Evolutionary conservation across 768 basidiomycete genomes (phyloP), one percentile per base, ranked within the genome.

Genomic region (Pholiota molesta): DNA sequence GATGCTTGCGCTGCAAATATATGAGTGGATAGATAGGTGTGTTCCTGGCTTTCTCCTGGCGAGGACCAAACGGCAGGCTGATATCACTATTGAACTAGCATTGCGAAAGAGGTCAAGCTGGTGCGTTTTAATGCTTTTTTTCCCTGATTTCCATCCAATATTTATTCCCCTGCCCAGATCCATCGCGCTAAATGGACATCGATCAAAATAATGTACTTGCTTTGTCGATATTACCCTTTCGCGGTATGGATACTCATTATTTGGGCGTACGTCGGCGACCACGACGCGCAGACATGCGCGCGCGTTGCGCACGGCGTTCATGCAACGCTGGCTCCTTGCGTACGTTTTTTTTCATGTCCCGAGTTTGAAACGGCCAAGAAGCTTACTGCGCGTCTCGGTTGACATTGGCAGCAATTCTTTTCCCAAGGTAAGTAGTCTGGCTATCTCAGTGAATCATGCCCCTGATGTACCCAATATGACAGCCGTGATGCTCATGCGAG

Each of bases 401-500:
- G n/a, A 9, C 56, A 11, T 26, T 11, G 29, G 17, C 61, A 81
- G 79, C 78, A 80, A 78, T 67, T 79, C 28, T 74, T 77, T 59
- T 75, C 76, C 2, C 78, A 78, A 73, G 78, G 79, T 77, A 58
- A 19, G 56, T 21, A 21, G 39, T 39, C 2, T 40, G 17, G 6
- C 28, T 14, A 28, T 40, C 23, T 23, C 52, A 52, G n/a, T 44
- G 19, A 17, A n/a, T 33, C 7, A 47, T 57, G 29, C 26, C 26
- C 51, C 28, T 26, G 11, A 14, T 29, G 11, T 13, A 5, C 35
- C 1, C 35, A 37, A 28, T 53, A 16, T 21, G 19, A 3, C 56
- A 80, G 80, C 69, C 51, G 79, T 81, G 28, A 79, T 81, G 74
- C 31, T 80, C 56, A 78, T 80, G 74, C 74, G 80, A 33, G 77